Evolutionary conservation across 805 yeast species (phyloP).

Genomic region (Yarrowia osloensis): DNA sequence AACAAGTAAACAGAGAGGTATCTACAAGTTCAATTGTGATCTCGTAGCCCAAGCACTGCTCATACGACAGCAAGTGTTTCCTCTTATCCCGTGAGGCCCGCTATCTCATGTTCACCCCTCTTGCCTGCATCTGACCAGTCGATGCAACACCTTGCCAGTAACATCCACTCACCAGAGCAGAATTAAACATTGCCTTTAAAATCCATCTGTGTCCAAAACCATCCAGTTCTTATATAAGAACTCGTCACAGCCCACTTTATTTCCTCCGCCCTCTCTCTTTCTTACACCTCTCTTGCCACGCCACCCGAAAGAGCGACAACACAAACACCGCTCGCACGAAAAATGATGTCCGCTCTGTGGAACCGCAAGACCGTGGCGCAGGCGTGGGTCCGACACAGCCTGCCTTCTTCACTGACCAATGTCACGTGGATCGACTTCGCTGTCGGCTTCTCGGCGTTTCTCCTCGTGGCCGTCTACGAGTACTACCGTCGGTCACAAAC

Average conservation of each 20-base stretch:
- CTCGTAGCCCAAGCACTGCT: no score
- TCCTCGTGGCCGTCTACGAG: slow-evolving; percentile 12
- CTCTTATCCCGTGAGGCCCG: no score
- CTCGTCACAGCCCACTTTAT: neutral
- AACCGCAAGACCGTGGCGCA: slow-evolving; percentile 7
- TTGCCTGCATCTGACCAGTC: neutral
- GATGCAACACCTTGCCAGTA: no score
- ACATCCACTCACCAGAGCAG: neutral
- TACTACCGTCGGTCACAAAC: slow-evolving; percentile 4
- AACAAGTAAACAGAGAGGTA: no score
- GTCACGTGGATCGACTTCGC: slow-evolving; percentile 25
- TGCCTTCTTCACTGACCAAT: slow-evolving; percentile 7
- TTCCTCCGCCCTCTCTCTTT: neutral
- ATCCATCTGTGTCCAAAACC: neutral
- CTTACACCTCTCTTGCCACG: neutral
- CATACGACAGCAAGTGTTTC: no score
- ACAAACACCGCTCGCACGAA: neutral
- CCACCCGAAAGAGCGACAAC: neutral
- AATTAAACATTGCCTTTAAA: neutral
- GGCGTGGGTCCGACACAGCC: neutral
- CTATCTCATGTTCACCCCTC: no score
- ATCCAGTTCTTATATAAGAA: neutral
- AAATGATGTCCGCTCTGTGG: neutral
- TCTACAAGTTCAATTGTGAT: no score
- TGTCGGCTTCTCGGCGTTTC: slow-evolving; percentile 23